phyloP scores from a whole-genome alignment of 768 basidiomycete species.

The Boletus tylopilopsis region DNA sequence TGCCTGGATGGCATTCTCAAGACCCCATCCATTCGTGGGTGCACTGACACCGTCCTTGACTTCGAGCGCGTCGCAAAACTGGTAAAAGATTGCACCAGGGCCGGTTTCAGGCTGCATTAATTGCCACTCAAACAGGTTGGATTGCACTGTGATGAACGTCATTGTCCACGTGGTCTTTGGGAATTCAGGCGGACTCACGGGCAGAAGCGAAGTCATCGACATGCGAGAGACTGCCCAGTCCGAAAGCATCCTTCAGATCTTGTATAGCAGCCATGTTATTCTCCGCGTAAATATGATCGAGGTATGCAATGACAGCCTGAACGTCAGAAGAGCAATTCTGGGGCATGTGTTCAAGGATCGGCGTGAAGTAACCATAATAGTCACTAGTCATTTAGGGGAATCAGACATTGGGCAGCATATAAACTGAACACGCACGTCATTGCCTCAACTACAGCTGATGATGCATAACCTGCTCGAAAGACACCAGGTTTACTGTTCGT shows the following conservation, averaged over 20 bases:
- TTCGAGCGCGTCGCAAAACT: constrained; percentile 40
- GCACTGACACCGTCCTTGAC: constrained; percentile 41
- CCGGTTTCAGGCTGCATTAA: constrained; percentile 49
- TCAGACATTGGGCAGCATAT: not conserved
- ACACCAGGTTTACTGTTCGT: constrained; percentile 35
- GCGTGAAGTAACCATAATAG: constrained; percentile 59
- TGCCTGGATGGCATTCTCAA: constrained; percentile 53
- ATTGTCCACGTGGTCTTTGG: not conserved
- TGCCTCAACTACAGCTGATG: constrained; percentile 45
- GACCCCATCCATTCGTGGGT: constrained; percentile 52
- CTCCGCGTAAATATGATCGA: constrained; percentile 53
- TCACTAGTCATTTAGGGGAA: constrained; percentile 12
- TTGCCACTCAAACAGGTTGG: constrained; percentile 68
- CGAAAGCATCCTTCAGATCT: constrained; percentile 54
- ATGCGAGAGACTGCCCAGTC: constrained; percentile 53
- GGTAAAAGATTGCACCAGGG: constrained; percentile 33
- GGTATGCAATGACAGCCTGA: constrained; percentile 54
- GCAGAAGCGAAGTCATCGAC: constrained; percentile 66
- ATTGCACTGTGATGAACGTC: constrained; percentile 39
- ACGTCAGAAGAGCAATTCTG: constrained; percentile 72
- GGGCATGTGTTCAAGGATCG: constrained; percentile 65
- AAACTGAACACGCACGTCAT: constrained; percentile 32
- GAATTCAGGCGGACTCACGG: constrained; percentile 29
- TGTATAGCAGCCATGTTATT: constrained; percentile 46
- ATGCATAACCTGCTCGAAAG: constrained; percentile 42